phyloP scores from a whole-genome alignment of 2,329 filamentous ascomycete species.

The Colletotrichum agaves region DNA sequence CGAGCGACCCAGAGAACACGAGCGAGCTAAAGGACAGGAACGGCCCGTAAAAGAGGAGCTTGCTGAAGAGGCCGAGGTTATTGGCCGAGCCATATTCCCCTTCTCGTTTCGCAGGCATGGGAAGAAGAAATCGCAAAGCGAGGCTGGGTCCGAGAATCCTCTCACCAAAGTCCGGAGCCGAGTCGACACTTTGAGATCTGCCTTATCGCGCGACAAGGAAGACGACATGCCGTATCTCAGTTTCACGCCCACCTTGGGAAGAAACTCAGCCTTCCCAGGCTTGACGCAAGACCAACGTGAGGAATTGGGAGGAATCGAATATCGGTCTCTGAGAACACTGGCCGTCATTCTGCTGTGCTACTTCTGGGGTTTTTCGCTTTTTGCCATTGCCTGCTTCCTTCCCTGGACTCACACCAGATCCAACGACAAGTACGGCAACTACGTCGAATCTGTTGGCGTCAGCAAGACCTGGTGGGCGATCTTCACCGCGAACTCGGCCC shows the following conservation, averaged over 20 bases:
- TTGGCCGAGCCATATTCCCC: conserved; percentile 51
- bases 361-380: conserved; percentile 83
- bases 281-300: conserved; percentile 91
- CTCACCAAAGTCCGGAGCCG: conserved; percentile 52
- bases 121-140: conserved; percentile 50
- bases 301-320: conserved; percentile 96
- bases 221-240: conserved; percentile 87
- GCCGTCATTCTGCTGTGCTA: conserved; percentile 82
- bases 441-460: conserved; percentile 72
- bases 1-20: conserved; percentile 50
- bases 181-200: conserved; percentile 69
- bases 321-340: conserved; percentile 88
- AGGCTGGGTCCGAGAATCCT: conserved; percentile 39
- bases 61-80: conserved; percentile 55
- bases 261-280: conserved; percentile 93
- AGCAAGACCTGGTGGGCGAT: conserved; percentile 89
- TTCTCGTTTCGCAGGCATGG: conserved; percentile 57
- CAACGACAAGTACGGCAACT: conserved; percentile 67
- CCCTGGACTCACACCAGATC: conserved; percentile 78
- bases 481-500: conserved; percentile 87
- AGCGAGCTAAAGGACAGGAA: conserved; percentile 37
- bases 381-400: conserved; percentile 78
- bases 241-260: conserved; percentile 90
- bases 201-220: conserved; percentile 63
- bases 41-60: conserved; percentile 48